A percentile compares a stretch with the other conserved stretches of the same genome.
These are phyloP conservation scores for Excoecaria agallocha DNA, from an alignment of 345 rosid genomes.

Conservation along the genomic window DNA sequence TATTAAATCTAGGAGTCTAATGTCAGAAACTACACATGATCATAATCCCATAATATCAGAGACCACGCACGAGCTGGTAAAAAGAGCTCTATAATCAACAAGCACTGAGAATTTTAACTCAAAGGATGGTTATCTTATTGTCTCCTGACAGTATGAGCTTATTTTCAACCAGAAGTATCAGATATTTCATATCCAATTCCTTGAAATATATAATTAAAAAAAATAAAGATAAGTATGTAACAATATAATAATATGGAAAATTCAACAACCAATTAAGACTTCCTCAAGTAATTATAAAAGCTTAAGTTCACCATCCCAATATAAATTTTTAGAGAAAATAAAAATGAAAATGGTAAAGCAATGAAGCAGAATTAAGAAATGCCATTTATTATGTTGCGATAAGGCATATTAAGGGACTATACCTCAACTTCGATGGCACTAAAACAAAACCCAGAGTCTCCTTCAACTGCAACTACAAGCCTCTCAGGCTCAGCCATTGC, in stretches of 20 bases:
- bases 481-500: constrained; percentile 86
- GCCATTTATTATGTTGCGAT: not conserved
- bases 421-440: constrained; percentile 99
- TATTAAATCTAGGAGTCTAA: not conserved
- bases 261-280: not conserved
- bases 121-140: not conserved
- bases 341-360: not conserved
- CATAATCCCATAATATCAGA: not conserved
- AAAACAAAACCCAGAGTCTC: constrained; percentile 97
- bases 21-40: not conserved
- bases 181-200: not conserved
- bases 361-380: not conserved
- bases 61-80: not conserved
- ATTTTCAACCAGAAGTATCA: not conserved
- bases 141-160: not conserved
- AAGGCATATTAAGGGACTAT: constrained; percentile 6
- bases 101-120: not conserved
- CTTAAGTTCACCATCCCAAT: too few relatives aligned
- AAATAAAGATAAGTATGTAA: not conserved
- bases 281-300: not conserved
- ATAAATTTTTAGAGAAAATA: not conserved
- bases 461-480: constrained; percentile 94
- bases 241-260: not conserved
- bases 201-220: not conserved
- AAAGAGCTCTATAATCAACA: not conserved